Percentiles rank a stretch among this genome's conserved stretches.
Conservation (phyloP, 495 filamentous ascomycete genomes). For the Thermochaetoides thermophila region DNA sequence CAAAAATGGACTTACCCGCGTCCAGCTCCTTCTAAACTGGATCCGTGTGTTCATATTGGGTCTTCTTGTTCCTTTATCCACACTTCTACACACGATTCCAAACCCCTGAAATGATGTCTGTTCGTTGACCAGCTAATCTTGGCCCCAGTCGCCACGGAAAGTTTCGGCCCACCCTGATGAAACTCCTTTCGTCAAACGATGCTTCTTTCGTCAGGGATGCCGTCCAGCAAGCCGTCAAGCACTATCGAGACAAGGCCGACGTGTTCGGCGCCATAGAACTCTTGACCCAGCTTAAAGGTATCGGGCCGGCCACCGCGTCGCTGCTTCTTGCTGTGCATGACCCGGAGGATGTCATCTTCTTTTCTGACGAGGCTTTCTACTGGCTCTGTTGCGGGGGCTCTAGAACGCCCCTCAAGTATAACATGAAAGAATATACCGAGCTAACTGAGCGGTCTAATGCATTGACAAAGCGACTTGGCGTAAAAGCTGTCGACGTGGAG, state of each 20-base stretch:
- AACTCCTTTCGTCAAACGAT: constrained; percentile 48
- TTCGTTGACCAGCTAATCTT: no score
- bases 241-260: constrained; percentile 31
- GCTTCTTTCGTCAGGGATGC: constrained; percentile 25
- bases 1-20: not conserved
- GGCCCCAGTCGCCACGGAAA: constrained; percentile 55
- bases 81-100: constrained; percentile 1
- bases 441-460: constrained; percentile 32
- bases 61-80: not conserved
- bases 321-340: constrained; percentile 50
- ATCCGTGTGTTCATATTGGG: not conserved
- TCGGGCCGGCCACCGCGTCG: constrained; percentile 62
- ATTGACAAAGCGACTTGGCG: constrained; percentile 34
- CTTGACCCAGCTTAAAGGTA: constrained; percentile 41
- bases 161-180: constrained; percentile 51
- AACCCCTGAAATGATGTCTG: no score
- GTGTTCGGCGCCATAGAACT: constrained; percentile 31
- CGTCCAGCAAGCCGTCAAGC: constrained; percentile 32
- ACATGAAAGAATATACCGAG: constrained; percentile 43
- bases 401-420: constrained; percentile 44
- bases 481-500: constrained; percentile 47
- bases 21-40: no score
- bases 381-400: constrained; percentile 43
- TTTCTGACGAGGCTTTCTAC: constrained; percentile 59
- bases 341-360: constrained; percentile 48